Conservation (phyloP, 1,139 yeast genomes). For the Kodamaea arcana region DNA sequence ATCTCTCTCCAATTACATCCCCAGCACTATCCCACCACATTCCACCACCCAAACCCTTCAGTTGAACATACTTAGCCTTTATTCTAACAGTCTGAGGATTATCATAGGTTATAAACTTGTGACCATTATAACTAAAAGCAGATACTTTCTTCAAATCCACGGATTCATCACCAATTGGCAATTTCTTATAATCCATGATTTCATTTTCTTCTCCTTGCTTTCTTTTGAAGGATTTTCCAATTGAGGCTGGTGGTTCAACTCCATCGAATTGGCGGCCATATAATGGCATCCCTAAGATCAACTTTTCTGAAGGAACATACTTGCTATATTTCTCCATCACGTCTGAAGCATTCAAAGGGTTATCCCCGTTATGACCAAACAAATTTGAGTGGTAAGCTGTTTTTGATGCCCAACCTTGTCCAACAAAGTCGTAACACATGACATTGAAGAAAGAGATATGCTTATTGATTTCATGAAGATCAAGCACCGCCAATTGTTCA, state of each 20-base stretch:
- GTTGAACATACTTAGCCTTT: constrained; percentile 59
- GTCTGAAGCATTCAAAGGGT: constrained; percentile 43
- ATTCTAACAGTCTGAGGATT: constrained; percentile 46
- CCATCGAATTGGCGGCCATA: constrained; percentile 70
- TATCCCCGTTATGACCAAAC: constrained; percentile 40
- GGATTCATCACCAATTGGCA: constrained; percentile 46
- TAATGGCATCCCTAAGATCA: constrained; percentile 84
- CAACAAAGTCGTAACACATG: constrained; percentile 88
- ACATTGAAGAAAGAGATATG: constrained; percentile 71
- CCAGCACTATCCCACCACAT: constrained; percentile 96
- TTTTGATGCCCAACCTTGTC: constrained; percentile 60
- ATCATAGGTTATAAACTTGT: constrained; percentile 62
- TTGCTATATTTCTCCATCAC: constrained; percentile 44
- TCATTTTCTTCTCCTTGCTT: constrained; percentile 44
- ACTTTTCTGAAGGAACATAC: constrained; percentile 40
- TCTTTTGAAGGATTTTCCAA: constrained; percentile 44
- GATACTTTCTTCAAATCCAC: constrained; percentile 54
- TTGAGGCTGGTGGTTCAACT: constrained; percentile 26
- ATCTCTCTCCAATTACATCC: constrained; percentile 38
- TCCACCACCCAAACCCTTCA: constrained; percentile 65
- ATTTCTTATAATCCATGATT: constrained; percentile 48
- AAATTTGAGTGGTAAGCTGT: constrained; percentile 73
- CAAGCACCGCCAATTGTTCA: constrained; percentile 39
- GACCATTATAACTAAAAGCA: constrained; percentile 51
- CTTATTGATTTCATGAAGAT: constrained; percentile 50